Evolutionary conservation across 306 rosid species (phyloP).

Genomic region (Cicer judaicum): DNA sequence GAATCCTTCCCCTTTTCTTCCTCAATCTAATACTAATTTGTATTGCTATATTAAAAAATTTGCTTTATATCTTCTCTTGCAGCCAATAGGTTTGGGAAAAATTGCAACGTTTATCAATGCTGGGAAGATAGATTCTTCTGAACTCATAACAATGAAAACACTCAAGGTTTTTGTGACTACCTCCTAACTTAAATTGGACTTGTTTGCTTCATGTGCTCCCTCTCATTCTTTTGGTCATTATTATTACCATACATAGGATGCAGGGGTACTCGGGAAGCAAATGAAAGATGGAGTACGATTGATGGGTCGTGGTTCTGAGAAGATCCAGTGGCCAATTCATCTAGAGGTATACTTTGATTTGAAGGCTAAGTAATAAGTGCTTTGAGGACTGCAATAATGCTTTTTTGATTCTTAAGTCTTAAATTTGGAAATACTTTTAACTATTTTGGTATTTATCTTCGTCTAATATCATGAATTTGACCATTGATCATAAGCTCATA

Average conservation of each 20-base stretch:
- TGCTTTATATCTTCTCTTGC: constrained; percentile 41
- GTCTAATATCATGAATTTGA: constrained; percentile 13
- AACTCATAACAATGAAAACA: constrained; percentile 88
- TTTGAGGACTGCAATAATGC: constrained; percentile 24
- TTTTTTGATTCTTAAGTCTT: constrained; percentile 20
- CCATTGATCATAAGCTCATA: constrained; percentile 20
- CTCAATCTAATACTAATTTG: background rate
- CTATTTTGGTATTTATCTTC: constrained; percentile 16
- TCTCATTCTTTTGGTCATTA: constrained; percentile 45
- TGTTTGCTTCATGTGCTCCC: constrained; percentile 38
- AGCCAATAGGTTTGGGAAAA: constrained; percentile 94
- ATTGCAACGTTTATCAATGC: constrained; percentile 83
- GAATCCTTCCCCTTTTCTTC: background rate
- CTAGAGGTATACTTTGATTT: constrained; percentile 68
- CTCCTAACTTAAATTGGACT: constrained; percentile 39
- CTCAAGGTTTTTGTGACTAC: constrained; percentile 69
- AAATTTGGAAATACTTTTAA: background rate
- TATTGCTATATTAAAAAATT: constrained; percentile 7
- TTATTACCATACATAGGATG: constrained; percentile 68
- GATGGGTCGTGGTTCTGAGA: constrained; percentile 97
- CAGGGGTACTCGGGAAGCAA: constrained; percentile 91
- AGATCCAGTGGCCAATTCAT: constrained; percentile 90
- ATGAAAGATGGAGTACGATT: constrained; percentile 88
- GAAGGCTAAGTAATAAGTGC: constrained; percentile 18
- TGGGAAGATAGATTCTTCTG: constrained; percentile 91